Base-by-base conservation (phyloP, 495 filamentous ascomycete genomes). In the Venustampulla echinocandica region DNA sequence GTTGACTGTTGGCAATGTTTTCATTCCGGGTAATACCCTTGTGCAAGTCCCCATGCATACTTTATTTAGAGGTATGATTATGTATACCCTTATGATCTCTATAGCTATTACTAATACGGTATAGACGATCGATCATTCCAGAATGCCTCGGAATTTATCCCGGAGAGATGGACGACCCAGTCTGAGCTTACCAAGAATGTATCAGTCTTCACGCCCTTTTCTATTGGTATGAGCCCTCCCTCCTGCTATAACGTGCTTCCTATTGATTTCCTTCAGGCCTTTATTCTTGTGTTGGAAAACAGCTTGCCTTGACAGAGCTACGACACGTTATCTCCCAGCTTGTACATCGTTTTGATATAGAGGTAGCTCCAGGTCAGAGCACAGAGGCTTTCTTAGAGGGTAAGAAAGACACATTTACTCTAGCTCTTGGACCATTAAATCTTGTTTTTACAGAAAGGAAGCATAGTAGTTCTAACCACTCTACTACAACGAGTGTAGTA, bases 151-250 rank as follows among this genome's bases (percentile, higher is more conserved):
- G 57, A 67, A 0, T 79, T 74, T 49, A 55, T 77, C 27, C 77
- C 77, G 0, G 75, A 79, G 55, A 64, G 79, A 18, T 80, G 75
- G 73, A 67, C 58, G 27, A 60, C 60, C 3, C 53, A 47, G 37
- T 61, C 60, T 0, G 71, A 78, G 27, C 57, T 75, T 30, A 58
- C 69, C 22, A 61, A 55, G 4, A 58, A 74, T 33, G 64, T 59
- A 43, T 53, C 52, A 4, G 73, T 68, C 1, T 80, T 74, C 42
- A 52, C 62, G 2, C 78, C 77, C 0, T 81, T 79, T 50, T 63
- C 61, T 4, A 24, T 56, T 11, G 65, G 66, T 62, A 46, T 14
- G 43, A 36, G 11, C 7, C 3, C 27, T 13, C 17, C 6, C n/a
- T 5, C 38, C 4, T 2, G 10, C 17, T 15, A 25, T 13, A 32